Evolutionary conservation across 169 alveolate genomes (phyloP), one percentile per base, ranked within the genome.

Genomic region (Cryptosporidium canis): DNA sequence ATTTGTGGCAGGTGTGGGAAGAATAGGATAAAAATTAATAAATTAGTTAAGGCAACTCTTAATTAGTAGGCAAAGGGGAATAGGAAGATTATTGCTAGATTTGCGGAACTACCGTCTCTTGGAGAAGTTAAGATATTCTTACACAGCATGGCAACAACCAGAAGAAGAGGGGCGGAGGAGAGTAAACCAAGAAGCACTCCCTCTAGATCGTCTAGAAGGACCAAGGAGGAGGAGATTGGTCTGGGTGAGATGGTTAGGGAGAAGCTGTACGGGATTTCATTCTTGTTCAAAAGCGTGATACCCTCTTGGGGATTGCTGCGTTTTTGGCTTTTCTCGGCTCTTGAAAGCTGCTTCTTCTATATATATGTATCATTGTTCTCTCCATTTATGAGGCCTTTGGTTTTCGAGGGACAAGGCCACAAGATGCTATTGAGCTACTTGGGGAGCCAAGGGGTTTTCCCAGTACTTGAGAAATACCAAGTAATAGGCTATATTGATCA

Each of bases 301-400:
- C 87, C 87, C 14, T 35, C 77, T 31, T 37, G 61, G 70, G 72
- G 61, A 14, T 44, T 77, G 27, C 11, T 58, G 9, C 31, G 35
- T 27, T 77, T 77, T 58, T 77, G 68, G 68, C 37, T 61, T 29
- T 65, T 66, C 14, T 77, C 87, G 37, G 43, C 63, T n/a, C 6
- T 77, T 27, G 87, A 77, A 56, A 77, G 87, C 35, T n/a, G 77
- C 51, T 77, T 77, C 70, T 77, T 77, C 44, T 77, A 77, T 48
- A 77, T 77, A 56, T 77, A 77, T 37, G 45, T 77, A 61, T 24
- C 87, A 51, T 41, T 77, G 24, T 77, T 77, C 55, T 41, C 77
- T 16, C 87, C 87, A 24, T 11, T 77, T 31, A 16, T 77, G 24
- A 77, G 64, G 21, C 87, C 87, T 24, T 58, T 77, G 29, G n/a